A percentile compares a stretch with the other conserved stretches of the same genome.
Conservation (phyloP, 768 basidiomycete genomes). For the Pleurotus giganteus region DNA sequence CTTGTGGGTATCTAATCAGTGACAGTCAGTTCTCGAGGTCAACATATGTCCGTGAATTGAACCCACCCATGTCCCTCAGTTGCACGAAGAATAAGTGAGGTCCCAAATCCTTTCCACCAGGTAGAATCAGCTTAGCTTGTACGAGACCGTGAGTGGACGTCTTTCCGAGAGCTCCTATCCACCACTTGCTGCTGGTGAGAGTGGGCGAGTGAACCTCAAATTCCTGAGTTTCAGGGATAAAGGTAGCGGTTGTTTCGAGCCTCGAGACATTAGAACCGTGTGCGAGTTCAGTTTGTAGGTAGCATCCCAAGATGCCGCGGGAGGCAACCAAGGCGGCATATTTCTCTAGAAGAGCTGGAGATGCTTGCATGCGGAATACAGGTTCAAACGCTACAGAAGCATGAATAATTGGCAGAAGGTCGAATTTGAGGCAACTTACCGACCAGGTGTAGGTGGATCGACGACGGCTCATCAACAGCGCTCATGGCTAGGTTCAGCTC, state of each 20-base stretch:
- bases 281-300: slow-evolving; percentile 76
- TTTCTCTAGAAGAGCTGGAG: slow-evolving; percentile 47
- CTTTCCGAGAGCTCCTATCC: slow-evolving; percentile 73
- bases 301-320: slow-evolving; percentile 67
- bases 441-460: slow-evolving; percentile 37
- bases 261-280: slow-evolving; percentile 71
- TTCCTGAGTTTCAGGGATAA: slow-evolving; percentile 59
- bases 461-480: slow-evolving; percentile 50
- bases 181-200: slow-evolving; percentile 78
- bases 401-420: slow-evolving; percentile 14
- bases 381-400: slow-evolving; percentile 56
- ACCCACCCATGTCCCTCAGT: slow-evolving; percentile 57
- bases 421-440: slow-evolving; percentile 26
- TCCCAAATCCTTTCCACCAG: slow-evolving; percentile 57
- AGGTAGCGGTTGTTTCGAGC: slow-evolving; percentile 78
- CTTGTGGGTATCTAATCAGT: slow-evolving; percentile 51
- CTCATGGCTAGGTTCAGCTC: slow-evolving; percentile 46
- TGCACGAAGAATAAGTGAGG: slow-evolving; percentile 78
- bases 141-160: slow-evolving; percentile 75
- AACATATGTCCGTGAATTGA: background rate
- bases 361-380: slow-evolving; percentile 62
- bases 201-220: slow-evolving; percentile 79
- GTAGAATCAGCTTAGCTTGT: slow-evolving; percentile 71
- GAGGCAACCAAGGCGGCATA: slow-evolving; percentile 48
- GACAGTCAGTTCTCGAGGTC: background rate